These are phyloP conservation scores for Afroboletus lepidellus DNA, from an alignment of 1,284 basidiomycete genomes.

Conservation along the genomic window DNA sequence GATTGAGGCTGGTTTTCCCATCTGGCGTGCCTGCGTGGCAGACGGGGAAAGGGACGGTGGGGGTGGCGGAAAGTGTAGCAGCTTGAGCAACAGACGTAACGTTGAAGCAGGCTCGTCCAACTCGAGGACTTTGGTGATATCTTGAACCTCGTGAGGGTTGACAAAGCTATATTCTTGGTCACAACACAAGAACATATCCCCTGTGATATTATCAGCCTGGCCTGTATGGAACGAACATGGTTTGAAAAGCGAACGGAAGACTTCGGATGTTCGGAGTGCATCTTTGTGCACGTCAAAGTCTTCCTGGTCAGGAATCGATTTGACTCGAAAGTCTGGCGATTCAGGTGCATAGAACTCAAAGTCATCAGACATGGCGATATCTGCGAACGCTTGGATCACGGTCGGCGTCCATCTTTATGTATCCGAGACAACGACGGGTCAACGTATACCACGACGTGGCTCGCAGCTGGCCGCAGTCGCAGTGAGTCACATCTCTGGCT, in stretches of 20 bases:
- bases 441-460: conserved; percentile 24
- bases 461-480: conserved; percentile 8
- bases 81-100: conserved; percentile 48
- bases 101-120: conserved; percentile 49
- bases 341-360: conserved; percentile 38
- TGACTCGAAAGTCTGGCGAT: conserved; percentile 51
- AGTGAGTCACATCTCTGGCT: conserved; percentile 9
- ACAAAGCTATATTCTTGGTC: conserved; percentile 33
- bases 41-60: conserved; percentile 35
- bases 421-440: neutral
- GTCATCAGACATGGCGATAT: conserved; percentile 14
- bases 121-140: conserved; percentile 40
- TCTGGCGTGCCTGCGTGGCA: conserved; percentile 27
- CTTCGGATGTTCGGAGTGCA: conserved; percentile 50
- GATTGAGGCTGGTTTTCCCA: conserved; percentile 34
- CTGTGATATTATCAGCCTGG: conserved; percentile 35
- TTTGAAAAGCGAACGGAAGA: conserved; percentile 50
- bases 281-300: conserved; percentile 47
- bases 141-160: conserved; percentile 13
- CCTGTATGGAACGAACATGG: conserved; percentile 1
- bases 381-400: neutral
- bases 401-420: conserved; percentile 10
- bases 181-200: conserved; percentile 62
- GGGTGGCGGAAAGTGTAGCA: conserved; percentile 50
- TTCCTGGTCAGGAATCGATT: conserved; percentile 48